phyloP scores from a whole-genome alignment of 108 stramenopile genomes.

The Discostella pseudostelligera region DNA sequence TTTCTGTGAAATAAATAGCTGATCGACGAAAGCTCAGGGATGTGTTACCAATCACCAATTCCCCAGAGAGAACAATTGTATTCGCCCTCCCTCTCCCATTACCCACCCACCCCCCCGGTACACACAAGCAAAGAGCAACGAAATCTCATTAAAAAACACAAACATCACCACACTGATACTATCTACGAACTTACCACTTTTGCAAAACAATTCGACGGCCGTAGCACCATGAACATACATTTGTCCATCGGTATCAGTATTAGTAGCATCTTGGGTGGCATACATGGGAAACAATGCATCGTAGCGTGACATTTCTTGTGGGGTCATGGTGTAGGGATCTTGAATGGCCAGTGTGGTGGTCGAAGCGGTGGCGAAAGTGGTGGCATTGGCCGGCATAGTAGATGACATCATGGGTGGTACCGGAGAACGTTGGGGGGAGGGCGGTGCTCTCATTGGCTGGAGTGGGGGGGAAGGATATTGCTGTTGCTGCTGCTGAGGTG shows the following conservation, averaged over 20 bases:
- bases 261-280: conserved; percentile 55
- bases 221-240: conserved; percentile 79
- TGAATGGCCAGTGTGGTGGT: conserved; percentile 61
- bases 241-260: too few relatives aligned
- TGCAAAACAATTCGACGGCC: conserved; percentile 90
- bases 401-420: conserved; percentile 1
- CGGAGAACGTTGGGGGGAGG: conserved; percentile 6
- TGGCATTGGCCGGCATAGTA: conserved; percentile 15
- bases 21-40: too few relatives aligned
- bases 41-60: too few relatives aligned
- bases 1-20: too few relatives aligned
- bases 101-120: too few relatives aligned
- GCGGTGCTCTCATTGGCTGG: not conserved
- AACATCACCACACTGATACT: conserved; percentile 27
- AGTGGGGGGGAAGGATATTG: conserved; percentile 11
- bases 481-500: conserved; percentile 34
- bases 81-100: too few relatives aligned
- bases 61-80: too few relatives aligned
- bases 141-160: too few relatives aligned
- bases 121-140: too few relatives aligned
- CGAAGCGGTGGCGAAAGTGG: not conserved
- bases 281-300: conserved; percentile 84
- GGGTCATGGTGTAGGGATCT: conserved; percentile 82
- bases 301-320: conserved; percentile 79
- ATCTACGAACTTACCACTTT: conserved; percentile 61